Conservation (phyloP, 805 yeast species). For the Yarrowia yakushimensis region DNA sequence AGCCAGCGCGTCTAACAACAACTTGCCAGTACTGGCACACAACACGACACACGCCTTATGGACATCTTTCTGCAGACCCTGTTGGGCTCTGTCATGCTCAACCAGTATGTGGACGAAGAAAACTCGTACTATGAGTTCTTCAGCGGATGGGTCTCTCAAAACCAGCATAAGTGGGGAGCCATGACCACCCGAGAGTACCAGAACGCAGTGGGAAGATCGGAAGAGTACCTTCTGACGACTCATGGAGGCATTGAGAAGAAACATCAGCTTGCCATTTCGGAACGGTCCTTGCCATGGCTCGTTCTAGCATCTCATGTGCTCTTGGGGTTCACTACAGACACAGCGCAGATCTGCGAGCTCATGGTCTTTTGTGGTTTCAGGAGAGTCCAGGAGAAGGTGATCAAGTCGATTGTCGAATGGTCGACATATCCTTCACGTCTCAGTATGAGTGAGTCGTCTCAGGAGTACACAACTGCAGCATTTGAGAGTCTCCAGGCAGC, state of each 20-base stretch:
- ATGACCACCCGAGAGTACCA: background rate
- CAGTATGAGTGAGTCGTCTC: background rate
- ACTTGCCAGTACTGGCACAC: no score
- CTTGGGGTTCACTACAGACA: background rate
- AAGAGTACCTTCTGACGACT: background rate
- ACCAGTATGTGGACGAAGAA: background rate
- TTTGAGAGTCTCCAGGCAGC: background rate
- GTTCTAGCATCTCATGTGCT: background rate
- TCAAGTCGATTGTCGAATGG: slow-evolving; percentile 7
- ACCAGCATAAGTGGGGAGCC: background rate
- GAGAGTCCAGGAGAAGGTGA: background rate
- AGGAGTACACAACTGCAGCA: background rate
- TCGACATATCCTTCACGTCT: background rate
- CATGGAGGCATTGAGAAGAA: background rate
- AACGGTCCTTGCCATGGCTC: background rate
- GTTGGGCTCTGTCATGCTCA: slow-evolving; percentile 3
- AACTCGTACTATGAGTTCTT: background rate
- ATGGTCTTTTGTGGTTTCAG: background rate
- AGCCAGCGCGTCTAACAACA: no score
- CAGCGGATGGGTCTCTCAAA: background rate
- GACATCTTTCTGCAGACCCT: background rate
- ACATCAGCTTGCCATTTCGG: background rate
- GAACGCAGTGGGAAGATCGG: background rate
- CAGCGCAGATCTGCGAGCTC: background rate
- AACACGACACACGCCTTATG: background rate